Evolutionary conservation across 2,329 filamentous ascomycete species (phyloP), one percentile per base, ranked within the genome.

Genomic region (Capronia coronata): DNA sequence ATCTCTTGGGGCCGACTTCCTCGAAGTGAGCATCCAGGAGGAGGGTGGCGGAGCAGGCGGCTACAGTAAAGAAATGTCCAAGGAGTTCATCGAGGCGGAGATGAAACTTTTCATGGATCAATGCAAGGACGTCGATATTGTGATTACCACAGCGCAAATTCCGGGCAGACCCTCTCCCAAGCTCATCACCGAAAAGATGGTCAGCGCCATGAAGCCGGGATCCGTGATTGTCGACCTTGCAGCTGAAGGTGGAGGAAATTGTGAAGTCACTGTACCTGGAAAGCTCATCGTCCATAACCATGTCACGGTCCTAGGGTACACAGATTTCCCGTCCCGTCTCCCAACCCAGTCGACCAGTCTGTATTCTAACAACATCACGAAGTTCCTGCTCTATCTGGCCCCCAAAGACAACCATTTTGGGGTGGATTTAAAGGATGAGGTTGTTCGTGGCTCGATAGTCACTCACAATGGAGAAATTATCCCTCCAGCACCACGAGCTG

Each of bases 341-440:
- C 87, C 89, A 0, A 94, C 88, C 0, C 89, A 95, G 66, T 87
- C 88, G 0, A 94, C 88, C 0, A 94, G 87, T 0, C 71, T 95
- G 16, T 95, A 94, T 68, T 93, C 87, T 1, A 95, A 94, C 75
- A 95, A 95, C 64, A 90, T 94, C 61, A 89, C 84, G 58, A 95
- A 94, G 64, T 85, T 90, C 49, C 71, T 94, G 22, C 75, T 95
- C 8, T 93, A 88, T 0, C 87, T 94, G 75, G 69, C 82, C 1
- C 86, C 87, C 1, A 78, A 84, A 51, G 82, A 88, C 2, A 88
- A 87, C 56, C 77, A 83, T 30, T 94, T 88, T 56, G 86, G 87
- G 6, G 75, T 94, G 39, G 86, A 94, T 59, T 72, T 94, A 2
- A 76, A 79, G 0, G 89, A 94, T 59, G 88, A 94, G 66, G 89